These are phyloP conservation scores for Hanseniaspora lachancei DNA, from an alignment of 805 yeast species.

Conservation along the genomic window DNA sequence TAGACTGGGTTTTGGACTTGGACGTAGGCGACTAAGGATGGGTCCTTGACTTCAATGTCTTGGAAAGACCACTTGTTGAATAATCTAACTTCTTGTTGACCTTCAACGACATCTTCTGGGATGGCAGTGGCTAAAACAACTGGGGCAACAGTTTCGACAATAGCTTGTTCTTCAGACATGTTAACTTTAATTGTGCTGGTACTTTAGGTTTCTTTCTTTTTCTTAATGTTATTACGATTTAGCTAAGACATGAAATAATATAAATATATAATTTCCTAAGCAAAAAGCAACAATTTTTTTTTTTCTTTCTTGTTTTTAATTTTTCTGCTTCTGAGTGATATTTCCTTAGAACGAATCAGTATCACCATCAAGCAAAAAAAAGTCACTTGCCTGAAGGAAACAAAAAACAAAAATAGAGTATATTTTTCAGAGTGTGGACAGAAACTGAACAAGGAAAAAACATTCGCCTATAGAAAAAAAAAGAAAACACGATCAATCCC, in stretches of 20 bases:
- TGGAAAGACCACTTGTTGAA: conserved; percentile 99
- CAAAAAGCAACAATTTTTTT: neutral
- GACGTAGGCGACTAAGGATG: conserved; percentile 95
- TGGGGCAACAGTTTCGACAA: conserved; percentile 63
- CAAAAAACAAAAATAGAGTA: neutral
- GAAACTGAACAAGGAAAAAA: no score
- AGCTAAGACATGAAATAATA: no score
- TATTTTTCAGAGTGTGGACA: neutral
- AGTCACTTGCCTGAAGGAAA: neutral
- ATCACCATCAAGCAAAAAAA: neutral
- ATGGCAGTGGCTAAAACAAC: conserved; percentile 85
- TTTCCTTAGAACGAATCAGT: no score
- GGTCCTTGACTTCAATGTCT: conserved; percentile 94
- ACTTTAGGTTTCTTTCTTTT: neutral
- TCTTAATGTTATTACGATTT: no score
- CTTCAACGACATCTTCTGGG: conserved; percentile 93
- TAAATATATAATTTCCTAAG: no score
- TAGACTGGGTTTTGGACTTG: conserved; percentile 96
- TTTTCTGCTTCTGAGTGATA: no score
- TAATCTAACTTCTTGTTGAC: conserved; percentile 89
- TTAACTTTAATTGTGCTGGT: conserved; percentile 21
- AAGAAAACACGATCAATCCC: no score
- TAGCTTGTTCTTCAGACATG: conserved; percentile 64
- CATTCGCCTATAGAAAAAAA: no score
- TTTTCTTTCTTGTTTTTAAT: neutral